Percentiles rank a stretch among this genome's conserved stretches.
These are phyloP conservation scores for Arabidopsis hybrid DNA, from an alignment of 441 rosid species.

Conservation along the genomic window DNA sequence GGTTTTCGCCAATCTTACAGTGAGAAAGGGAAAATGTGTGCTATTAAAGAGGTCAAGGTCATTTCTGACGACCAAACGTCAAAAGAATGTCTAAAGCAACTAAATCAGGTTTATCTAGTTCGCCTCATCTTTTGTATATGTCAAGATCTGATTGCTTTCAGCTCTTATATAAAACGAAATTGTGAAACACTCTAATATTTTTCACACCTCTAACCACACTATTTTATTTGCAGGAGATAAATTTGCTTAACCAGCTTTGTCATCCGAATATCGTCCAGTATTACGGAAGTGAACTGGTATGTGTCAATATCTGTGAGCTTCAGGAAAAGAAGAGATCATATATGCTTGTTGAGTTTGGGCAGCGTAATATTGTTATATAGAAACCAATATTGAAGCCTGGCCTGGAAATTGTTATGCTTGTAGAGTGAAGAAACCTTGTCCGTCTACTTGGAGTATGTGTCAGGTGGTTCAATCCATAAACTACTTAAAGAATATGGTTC, in stretches of 20 bases:
- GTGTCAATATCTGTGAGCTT: slow-evolving; percentile 34
- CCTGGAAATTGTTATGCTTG: slow-evolving; percentile 41
- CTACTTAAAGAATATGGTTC: slow-evolving; percentile 93
- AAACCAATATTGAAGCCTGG: slow-evolving; percentile 32
- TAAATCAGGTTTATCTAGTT: slow-evolving; percentile 74
- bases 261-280: slow-evolving; percentile 91
- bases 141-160: slow-evolving; percentile 18
- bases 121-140: slow-evolving; percentile 10
- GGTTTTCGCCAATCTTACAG: slow-evolving; percentile 48
- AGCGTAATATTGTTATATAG: slow-evolving; percentile 19
- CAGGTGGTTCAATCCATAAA: slow-evolving; percentile 97
- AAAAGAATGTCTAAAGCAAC: slow-evolving; percentile 88
- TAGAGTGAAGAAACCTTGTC: slow-evolving; percentile 89
- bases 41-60: slow-evolving; percentile 92
- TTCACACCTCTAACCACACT: slow-evolving; percentile 26
- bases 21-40: slow-evolving; percentile 94
- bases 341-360: slow-evolving; percentile 30
- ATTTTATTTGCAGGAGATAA: slow-evolving; percentile 75
- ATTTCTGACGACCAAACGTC: slow-evolving; percentile 83
- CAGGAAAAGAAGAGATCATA: slow-evolving; percentile 31
- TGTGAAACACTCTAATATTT: not conserved
- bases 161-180: slow-evolving; percentile 2
- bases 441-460: slow-evolving; percentile 91
- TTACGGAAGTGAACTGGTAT: slow-evolving; percentile 94
- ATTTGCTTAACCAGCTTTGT: slow-evolving; percentile 82